A percentile compares a stretch with the other conserved stretches of the same genome.
These are phyloP conservation scores for Trametes meyenii DNA, from an alignment of 768 basidiomycete species.

Conservation along the genomic window DNA sequence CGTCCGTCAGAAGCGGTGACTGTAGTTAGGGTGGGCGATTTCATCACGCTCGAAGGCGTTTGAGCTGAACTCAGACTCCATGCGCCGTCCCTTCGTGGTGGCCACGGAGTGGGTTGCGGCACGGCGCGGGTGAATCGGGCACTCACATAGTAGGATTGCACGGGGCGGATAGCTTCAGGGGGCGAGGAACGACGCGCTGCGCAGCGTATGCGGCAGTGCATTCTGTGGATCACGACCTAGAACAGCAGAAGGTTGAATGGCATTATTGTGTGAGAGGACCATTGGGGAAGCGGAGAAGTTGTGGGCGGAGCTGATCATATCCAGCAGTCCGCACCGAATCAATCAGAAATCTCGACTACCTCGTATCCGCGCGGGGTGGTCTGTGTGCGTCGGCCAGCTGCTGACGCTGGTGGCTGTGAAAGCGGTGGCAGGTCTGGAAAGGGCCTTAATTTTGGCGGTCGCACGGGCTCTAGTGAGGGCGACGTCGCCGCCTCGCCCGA, in stretches of 20 bases:
- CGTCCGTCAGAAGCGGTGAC: conserved; percentile 19
- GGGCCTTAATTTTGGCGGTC: background rate
- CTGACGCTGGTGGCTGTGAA: conserved; percentile 12
- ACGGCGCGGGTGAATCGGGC: background rate
- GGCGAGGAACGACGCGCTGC: too few relatives aligned
- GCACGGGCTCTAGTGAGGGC: background rate
- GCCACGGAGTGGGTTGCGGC: background rate
- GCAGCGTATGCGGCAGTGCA: too few relatives aligned
- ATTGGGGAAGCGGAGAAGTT: background rate
- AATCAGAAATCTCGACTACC: conserved; percentile 23
- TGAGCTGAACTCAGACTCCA: background rate
- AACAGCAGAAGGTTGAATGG: too few relatives aligned
- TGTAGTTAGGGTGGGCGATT: conserved; percentile 21
- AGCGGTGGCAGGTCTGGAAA: conserved; percentile 15
- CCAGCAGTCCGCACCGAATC: background rate
- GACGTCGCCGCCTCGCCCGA: background rate
- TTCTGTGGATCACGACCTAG: too few relatives aligned
- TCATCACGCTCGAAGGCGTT: conserved; percentile 19
- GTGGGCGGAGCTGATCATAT: conserved; percentile 5
- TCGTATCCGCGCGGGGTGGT: conserved; percentile 4
- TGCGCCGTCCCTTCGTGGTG: background rate
- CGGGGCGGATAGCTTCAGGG: too few relatives aligned
- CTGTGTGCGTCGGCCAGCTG: background rate
- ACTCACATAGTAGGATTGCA: too few relatives aligned
- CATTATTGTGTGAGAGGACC: background rate